Base-by-base conservation (phyloP, 805 yeast genomes). In the Monosporozyma siamensis region DNA sequence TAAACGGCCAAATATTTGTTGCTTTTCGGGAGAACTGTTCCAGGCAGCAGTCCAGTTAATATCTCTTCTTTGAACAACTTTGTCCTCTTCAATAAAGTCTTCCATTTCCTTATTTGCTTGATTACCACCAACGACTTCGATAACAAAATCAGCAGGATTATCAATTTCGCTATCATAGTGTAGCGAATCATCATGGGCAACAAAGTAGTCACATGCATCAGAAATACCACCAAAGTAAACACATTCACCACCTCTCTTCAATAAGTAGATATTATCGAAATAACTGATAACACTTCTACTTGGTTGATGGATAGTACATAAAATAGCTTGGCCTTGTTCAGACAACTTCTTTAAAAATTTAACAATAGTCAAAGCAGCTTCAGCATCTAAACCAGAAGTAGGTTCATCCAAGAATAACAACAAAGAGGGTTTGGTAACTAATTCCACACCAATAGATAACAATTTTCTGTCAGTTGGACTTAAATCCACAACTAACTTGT, bases 101-200 rank as follows among this genome's bases (percentile, higher is more conserved):
- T 60, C 48, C 2, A 82, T 78, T 8, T 41, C 59, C 5, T 67
- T 71, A 26, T 60, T 48, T 2, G 82, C 30, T 82, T 78, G 3
- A 17, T 86, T 84, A 36, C 45, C 43, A 51, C 87, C 88, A 58
- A 82, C 79, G n/a, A 73, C 74, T 47, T 79, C 82, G 46, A 81
- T 65, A 55, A 81, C 73, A 63, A 80, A 81, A 58, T 80, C 88
- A n/a, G 88, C 88, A 1, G 88, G 87, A 48, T 81, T 81, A 40
- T 77, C 86, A 15, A 50, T 50, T 21, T 61, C 61, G 3, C 22
- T 38, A 30, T 61, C 63, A 61, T 84, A 82, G 40, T 66, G 66
- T 51, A 79, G 69, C n/a, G 84, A 79, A 6, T 41, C 41, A 22
- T 90, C 82, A 50, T 77, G 61, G 43, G 65, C 64, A 59, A 78